A percentile compares a stretch with the other conserved stretches of the same genome.
These are phyloP conservation scores for Colletotrichum liriopes DNA, from an alignment of 2,329 filamentous ascomycete genomes.

Conservation along the genomic window DNA sequence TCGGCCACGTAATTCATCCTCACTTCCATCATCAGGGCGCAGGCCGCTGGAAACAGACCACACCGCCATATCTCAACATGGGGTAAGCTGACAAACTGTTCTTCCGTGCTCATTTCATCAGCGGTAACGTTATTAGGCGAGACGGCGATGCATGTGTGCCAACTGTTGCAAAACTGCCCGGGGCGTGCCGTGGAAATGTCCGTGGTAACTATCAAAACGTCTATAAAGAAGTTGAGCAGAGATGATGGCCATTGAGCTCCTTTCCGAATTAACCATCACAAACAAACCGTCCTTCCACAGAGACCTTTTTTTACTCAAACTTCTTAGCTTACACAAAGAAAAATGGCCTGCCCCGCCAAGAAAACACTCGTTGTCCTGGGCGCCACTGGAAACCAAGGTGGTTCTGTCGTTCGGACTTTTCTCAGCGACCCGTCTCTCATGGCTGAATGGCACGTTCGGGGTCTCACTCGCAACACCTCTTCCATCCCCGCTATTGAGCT, in stretches of 20 bases:
- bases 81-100: too few species aligned
- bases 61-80: too few species aligned
- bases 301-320: not conserved
- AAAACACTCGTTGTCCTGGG: constrained; percentile 25
- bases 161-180: too few species aligned
- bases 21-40: too few species aligned
- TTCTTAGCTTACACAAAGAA: not conserved
- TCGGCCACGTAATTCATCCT: too few species aligned
- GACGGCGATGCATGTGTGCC: too few species aligned
- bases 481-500: constrained; percentile 59
- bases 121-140: too few species aligned
- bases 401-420: constrained; percentile 17
- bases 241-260: not conserved
- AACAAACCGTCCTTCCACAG: not conserved
- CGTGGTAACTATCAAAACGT: not conserved
- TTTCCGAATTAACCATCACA: not conserved
- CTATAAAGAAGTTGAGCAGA: not conserved
- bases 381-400: constrained; percentile 25
- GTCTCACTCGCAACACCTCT: constrained; percentile 61
- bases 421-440: not conserved
- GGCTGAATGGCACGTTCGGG: constrained; percentile 53
- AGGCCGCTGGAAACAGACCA: too few species aligned
- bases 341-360: not conserved
- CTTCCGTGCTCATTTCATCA: too few species aligned
- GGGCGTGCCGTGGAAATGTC: not conserved